Evolutionary conservation across 2,329 filamentous ascomycete species (phyloP).

Genomic region (Aspergillus ochraceus): DNA sequence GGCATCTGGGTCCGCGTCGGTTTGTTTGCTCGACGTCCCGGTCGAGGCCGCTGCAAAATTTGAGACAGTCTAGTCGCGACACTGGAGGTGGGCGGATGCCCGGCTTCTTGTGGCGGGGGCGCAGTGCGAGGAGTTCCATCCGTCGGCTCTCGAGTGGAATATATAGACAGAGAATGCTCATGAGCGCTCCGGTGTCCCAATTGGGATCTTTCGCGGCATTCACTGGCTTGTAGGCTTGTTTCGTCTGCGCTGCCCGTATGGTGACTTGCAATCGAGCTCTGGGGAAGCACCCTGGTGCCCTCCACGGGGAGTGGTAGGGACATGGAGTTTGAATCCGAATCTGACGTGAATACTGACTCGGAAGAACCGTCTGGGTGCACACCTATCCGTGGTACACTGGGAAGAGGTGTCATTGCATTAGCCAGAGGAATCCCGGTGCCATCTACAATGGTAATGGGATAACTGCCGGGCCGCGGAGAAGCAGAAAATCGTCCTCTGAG

Average conservation of each 20-base stretch:
- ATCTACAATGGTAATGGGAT: slow-evolving; percentile 69
- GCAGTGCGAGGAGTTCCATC: background rate
- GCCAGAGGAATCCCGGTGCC: slow-evolving; percentile 61
- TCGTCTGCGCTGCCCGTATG: slow-evolving; percentile 1
- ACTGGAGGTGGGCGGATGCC: background rate
- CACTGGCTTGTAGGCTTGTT: background rate
- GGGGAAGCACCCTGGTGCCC: slow-evolving; percentile 29
- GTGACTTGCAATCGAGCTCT: slow-evolving; percentile 2
- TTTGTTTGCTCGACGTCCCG: slow-evolving; percentile 5
- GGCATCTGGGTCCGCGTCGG: background rate
- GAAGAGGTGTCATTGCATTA: slow-evolving; percentile 47
- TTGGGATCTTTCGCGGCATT: background rate
- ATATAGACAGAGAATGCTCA: background rate
- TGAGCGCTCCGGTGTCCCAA: background rate
- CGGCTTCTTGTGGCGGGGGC: no score
- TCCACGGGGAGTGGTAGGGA: slow-evolving; percentile 69
- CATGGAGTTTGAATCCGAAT: slow-evolving; percentile 60
- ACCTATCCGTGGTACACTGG: slow-evolving; percentile 48
- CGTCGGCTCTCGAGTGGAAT: background rate
- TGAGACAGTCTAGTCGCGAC: background rate
- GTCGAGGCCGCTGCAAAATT: background rate
- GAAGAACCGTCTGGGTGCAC: slow-evolving; percentile 63
- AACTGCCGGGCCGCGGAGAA: slow-evolving; percentile 63
- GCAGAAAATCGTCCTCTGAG: slow-evolving; percentile 78
- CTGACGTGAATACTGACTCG: slow-evolving; percentile 62